Evolutionary conservation across 257 asterid species (phyloP).

Genomic region (Gynochthodes officinalis): DNA sequence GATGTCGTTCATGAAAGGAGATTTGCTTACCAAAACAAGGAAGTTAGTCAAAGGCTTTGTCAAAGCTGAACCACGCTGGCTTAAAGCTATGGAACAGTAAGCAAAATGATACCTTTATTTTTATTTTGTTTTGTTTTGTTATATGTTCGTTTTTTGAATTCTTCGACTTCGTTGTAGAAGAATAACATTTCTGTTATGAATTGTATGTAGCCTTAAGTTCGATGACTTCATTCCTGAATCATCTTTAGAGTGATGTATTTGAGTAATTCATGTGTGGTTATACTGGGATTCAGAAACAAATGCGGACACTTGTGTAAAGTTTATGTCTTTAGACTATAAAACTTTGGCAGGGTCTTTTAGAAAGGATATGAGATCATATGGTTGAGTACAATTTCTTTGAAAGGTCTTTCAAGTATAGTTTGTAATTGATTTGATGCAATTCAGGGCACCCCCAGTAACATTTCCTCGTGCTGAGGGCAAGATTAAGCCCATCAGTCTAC

Average conservation of each 20-base stretch:
- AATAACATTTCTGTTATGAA: not conserved
- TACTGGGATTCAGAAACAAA: not conserved
- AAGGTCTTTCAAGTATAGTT: not conserved
- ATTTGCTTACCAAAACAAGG: conserved; percentile 66
- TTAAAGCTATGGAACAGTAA: conserved; percentile 90
- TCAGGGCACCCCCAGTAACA: conserved; percentile 84
- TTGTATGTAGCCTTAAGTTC: not conserved
- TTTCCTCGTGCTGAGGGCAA: conserved; percentile 74
- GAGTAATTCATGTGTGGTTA: not conserved
- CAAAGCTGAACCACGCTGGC: conserved; percentile 89
- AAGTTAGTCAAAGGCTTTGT: conserved; percentile 90
- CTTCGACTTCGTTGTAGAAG: not conserved
- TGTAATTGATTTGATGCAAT: not conserved
- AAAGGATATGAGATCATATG: not conserved
- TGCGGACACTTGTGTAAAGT: not conserved
- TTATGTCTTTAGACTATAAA: not conserved
- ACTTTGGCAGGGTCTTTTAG: not conserved
- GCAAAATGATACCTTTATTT: conserved; percentile 8
- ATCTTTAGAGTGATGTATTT: not conserved
- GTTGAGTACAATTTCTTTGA: not conserved
- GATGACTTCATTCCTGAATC: not conserved
- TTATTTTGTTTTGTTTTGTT: not conserved
- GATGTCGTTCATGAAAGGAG: conserved; percentile 88
- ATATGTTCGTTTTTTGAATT: not conserved
- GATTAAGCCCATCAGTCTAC: conserved; percentile 57